Base-by-base conservation (phyloP, 306 rosid species). In the Cucurbita maxima region DNA sequence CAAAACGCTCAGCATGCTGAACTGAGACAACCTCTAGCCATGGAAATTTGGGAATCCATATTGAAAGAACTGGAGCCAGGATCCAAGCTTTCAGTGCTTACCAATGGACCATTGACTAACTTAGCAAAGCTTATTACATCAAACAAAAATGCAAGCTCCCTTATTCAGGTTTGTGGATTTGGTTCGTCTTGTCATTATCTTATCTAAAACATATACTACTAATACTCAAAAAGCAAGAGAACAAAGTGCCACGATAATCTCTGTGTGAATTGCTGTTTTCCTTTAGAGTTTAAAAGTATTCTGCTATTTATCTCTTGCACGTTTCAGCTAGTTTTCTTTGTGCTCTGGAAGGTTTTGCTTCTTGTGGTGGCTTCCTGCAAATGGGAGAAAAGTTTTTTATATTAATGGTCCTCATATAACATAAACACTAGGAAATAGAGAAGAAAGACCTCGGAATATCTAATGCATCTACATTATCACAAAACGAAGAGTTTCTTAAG, bases 41-140 rank as follows among this genome's bases (percentile, higher is more conserved):
- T 75, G 79, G 97, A 94, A 82, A 76, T 91, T 83, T 94, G 97
- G 97, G 83, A 86, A 16, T 78, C 96, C 10, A 44, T 82, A 30
- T 71, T 88, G 82, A 78, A 78, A 72, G 70, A 84, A 81, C 34
- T 78, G 38, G 80, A 86, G 40, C 82, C 90, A 37, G 87, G 79
- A 70, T 80, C 91, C n/a, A 89, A 86, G 86, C 72, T 94, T 77
- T 85, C 92, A 54, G 80, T 94, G 25, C 82, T 94, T 55, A 89
- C 96, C 63, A 94, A 89, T 85, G 99, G 99, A 60, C 99, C 99
- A 52, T 82, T 94, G 79, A 94, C 99, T 61, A 91, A 82, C 85
- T 84, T 94, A 75, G 96, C 97, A 48, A 89, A 86, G 79, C 79
- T 83, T 37, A 69, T 86, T 69, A 63, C 83, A 22, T 83, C 87